Conservation (phyloP, 345 rosid genomes). For the Kandelia obovata region DNA sequence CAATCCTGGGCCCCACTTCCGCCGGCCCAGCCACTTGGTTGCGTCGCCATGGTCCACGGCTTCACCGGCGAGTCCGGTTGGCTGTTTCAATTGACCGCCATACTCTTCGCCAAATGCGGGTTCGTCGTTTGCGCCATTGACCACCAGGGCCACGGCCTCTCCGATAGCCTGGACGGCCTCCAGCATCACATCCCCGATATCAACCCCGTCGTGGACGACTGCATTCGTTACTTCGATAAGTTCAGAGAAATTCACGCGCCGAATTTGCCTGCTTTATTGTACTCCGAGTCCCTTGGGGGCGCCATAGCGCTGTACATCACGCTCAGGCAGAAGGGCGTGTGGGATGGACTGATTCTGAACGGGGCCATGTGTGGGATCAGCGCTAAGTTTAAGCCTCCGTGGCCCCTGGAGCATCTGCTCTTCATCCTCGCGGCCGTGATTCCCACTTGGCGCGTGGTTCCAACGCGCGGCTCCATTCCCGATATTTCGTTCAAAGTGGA, state of each 20-base stretch:
- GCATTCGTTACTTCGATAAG: slow-evolving; percentile 54
- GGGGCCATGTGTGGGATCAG: slow-evolving; percentile 98
- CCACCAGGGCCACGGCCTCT: slow-evolving; percentile 98
- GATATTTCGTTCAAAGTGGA: slow-evolving; percentile 68
- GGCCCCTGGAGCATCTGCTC: slow-evolving; percentile 85
- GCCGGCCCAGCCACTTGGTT: slow-evolving; percentile 42
- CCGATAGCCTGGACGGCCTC: slow-evolving; percentile 55
- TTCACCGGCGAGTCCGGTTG: slow-evolving; percentile 90
- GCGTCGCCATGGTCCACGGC: slow-evolving; percentile 85
- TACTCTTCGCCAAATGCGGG: slow-evolving; percentile 74
- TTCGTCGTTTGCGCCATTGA: slow-evolving; percentile 81
- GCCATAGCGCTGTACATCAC: slow-evolving; percentile 77
- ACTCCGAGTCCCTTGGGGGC: slow-evolving; percentile 90
- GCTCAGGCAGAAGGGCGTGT: slow-evolving; percentile 59
- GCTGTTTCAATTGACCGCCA: slow-evolving; percentile 63
- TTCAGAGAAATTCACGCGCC: slow-evolving; percentile 55
- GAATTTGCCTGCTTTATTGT: slow-evolving; percentile 64
- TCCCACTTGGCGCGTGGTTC: slow-evolving; percentile 88
- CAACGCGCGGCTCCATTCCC: slow-evolving; percentile 75
- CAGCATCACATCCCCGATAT: slow-evolving; percentile 66
- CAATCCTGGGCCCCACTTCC: slow-evolving; percentile 86
- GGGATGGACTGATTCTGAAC: slow-evolving; percentile 78
- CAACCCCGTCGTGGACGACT: slow-evolving; percentile 74
- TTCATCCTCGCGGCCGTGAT: slow-evolving; percentile 54
- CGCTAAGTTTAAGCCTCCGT: slow-evolving; percentile 80